These are phyloP conservation scores for Pisolithus sp. DNA, from an alignment of 768 basidiomycete species.

Conservation along the genomic window DNA sequence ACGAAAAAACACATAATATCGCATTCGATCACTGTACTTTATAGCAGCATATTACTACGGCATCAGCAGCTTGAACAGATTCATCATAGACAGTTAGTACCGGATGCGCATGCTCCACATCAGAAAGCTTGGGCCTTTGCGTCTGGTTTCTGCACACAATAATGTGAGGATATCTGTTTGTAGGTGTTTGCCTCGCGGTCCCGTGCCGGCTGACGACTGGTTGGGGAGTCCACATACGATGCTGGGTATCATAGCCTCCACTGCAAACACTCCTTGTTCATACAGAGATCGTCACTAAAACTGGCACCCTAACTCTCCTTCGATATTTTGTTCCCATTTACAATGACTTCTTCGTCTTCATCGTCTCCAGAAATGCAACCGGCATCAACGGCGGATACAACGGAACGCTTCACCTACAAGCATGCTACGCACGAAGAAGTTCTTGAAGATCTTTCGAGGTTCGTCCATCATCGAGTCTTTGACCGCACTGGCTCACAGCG, in stretches of 20 bases:
- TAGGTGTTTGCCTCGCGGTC: slow-evolving; percentile 11
- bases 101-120: too few relatives aligned
- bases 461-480: slow-evolving; percentile 10
- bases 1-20: neutral
- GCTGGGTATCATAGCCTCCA: slow-evolving; percentile 22
- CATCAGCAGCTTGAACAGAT: too few relatives aligned
- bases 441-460: slow-evolving; percentile 89
- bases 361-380: slow-evolving; percentile 69
- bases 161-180: too few relatives aligned
- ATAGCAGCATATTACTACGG: too few relatives aligned
- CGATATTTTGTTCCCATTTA: slow-evolving; percentile 24
- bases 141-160: too few relatives aligned
- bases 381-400: slow-evolving; percentile 34
- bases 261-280: slow-evolving; percentile 22
- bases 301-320: slow-evolving; percentile 25
- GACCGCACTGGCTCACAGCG: slow-evolving; percentile 9
- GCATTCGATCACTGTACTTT: too few relatives aligned
- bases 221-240: slow-evolving; percentile 7
- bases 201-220: slow-evolving; percentile 1
- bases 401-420: slow-evolving; percentile 51
- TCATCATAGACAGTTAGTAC: too few relatives aligned
- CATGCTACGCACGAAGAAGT: slow-evolving; percentile 78
- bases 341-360: slow-evolving; percentile 72
- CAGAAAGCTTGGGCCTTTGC: too few relatives aligned
- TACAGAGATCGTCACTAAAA: slow-evolving; percentile 28